Evolutionary conservation across 768 basidiomycete genomes (phyloP).

Genomic region (Vararia minispora): DNA sequence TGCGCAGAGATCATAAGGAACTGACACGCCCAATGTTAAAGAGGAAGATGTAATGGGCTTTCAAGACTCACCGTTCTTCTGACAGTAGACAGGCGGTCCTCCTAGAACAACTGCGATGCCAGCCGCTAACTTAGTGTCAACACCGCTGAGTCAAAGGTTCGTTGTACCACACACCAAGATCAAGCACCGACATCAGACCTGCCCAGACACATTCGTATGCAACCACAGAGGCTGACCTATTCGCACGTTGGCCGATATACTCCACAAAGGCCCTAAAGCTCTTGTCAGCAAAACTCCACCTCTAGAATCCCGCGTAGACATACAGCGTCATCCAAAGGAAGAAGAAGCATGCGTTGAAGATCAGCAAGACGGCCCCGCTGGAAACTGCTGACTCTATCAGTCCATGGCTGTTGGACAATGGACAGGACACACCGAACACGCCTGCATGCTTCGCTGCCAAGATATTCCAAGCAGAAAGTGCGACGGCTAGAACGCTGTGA

Average conservation of each 20-base stretch:
- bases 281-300: neutral
- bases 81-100: constrained; percentile 28
- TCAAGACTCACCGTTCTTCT: constrained; percentile 22
- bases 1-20: constrained; percentile 16
- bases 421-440: constrained; percentile 1
- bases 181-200: constrained; percentile 32
- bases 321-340: constrained; percentile 23
- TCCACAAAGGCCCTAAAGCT: constrained; percentile 27
- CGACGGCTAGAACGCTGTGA: constrained; percentile 17
- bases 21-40: constrained; percentile 1
- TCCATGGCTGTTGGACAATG: neutral
- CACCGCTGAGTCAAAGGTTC: constrained; percentile 1
- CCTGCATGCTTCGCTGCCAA: constrained; percentile 7
- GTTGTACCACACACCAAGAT: constrained; percentile 32
- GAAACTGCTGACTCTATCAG: neutral
- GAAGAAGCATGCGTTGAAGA: constrained; percentile 32
- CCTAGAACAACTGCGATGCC: constrained; percentile 36
- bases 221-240: constrained; percentile 29
- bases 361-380: constrained; percentile 27
- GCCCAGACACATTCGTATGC: constrained; percentile 49
- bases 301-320: constrained; percentile 8
- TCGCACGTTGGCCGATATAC: constrained; percentile 21
- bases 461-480: constrained; percentile 10
- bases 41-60: neutral
- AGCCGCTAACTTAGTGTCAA: constrained; percentile 25